Evolutionary conservation across 23 red algal species (phyloP), one percentile per base, ranked within the genome.

Genomic region (Pyropia haitanensis): DNA sequence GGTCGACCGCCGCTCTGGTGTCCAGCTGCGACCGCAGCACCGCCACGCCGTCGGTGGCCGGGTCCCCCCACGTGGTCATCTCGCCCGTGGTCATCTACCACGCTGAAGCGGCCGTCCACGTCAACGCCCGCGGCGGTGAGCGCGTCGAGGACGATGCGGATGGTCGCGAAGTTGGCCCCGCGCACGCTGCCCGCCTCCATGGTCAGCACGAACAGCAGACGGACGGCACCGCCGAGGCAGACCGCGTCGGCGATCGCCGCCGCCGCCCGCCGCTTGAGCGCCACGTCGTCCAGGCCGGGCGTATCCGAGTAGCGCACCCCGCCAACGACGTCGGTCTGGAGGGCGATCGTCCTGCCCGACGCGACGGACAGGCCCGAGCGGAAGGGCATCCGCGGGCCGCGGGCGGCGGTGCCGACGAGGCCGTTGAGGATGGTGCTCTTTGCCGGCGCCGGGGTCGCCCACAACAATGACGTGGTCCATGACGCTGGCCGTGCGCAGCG

Each of bases 181-280:
- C 70, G 51, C 1, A 74, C 54, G 46, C 70, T 16, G 30, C 51
- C 49, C 44, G 50, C 56, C 15, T 74, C 70, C 24, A 49, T 51
- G 49, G 51, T 74, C 26, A 74, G 50, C 14, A 74, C 54, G 56
- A 74, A 74, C 31, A 74, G 55, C 30, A 74, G 56, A 29, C 61
- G 58, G 1, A 74, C 29, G 51, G 27, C 49, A 22, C 53, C 56
- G 26, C 49, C 70, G 51, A 17, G 14, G 15, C 39, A 34, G 18
- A 74, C 24, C 14, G 51, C 49, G 27, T 34, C 26, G 51, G 49
- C 51, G 16, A 74, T 74, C 4, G 58, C 51, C 51, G 50, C 55
- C n/a, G 70, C 70, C 5, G 70, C 70, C 26, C 56, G 51, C 18
- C 54, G n/a, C 18, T 58, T 32, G 22, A 74, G 27, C 20, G 2